Evolutionary conservation across 1,139 yeast species (phyloP), one percentile per base, ranked within the genome.

Genomic region (Yamadazyma songkhlaensis): DNA sequence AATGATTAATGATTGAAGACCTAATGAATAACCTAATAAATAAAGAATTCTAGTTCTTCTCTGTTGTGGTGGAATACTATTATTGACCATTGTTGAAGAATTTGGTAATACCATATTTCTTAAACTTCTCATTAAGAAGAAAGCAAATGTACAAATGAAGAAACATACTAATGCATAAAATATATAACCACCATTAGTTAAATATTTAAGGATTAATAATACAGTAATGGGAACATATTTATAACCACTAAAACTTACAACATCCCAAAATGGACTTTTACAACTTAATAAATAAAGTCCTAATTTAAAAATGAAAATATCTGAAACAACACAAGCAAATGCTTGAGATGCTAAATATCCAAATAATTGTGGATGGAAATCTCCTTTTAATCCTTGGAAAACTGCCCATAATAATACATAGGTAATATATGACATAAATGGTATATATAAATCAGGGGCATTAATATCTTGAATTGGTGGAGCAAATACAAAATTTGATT

Each of bases 401-500:
- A 86, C 75, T 4, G 96, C 92, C 77, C 94, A 82, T 32, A 88
- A 72, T 44, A 94, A 65, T 39, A 92, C 83, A 55, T 90, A 92
- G 1, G 98, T 89, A 37, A 89, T 81, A 52, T 85, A 79, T 2
- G 97, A 87, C 96, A 90, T 89, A 46, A 86, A 64, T 4, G 99
- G 99, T 40, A 94, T 87, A 60, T 94, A 94, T 70, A 92, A 77
- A 60, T 94, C 99, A 2, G 98, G 98, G 0, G 97, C 95, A 57
- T 94, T 94, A 44, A 85, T 72, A 57, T 94, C 98, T 45, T 80
- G 84, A 26, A 75, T 60, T 9, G 96, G 95, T 4, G 85, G 80
- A 1, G 86, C 84, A 56, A 72, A 87, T 11, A 72, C 63, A 31
- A 77, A 81, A 60, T 60, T 29, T 2, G 33, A 9, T 6, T 22